These are phyloP conservation scores for Nepenthes mirabilis DNA, from an alignment of 148 eudicot genomes.

Conservation along the genomic window DNA sequence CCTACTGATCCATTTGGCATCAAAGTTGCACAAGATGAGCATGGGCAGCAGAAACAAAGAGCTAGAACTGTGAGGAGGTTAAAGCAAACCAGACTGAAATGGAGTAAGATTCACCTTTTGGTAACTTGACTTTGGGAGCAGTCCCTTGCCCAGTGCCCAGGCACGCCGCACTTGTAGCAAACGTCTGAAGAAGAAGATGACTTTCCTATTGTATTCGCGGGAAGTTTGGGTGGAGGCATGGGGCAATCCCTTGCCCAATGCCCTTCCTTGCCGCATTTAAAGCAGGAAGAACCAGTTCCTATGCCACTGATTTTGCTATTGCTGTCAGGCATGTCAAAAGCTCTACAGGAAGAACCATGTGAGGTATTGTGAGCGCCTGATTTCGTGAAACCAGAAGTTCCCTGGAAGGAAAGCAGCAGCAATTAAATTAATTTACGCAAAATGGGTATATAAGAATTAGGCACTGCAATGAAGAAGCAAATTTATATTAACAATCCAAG, in stretches of 20 bases:
- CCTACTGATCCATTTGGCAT: too few species aligned
- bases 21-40: neutral
- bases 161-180: conserved; percentile 20
- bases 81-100: neutral
- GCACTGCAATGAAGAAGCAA: too few species aligned
- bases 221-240: conserved; percentile 7
- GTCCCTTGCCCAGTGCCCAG: conserved; percentile 27
- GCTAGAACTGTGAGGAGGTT: neutral
- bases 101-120: neutral
- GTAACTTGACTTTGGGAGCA: conserved; percentile 15
- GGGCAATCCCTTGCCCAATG: conserved; percentile 38
- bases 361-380: conserved; percentile 21
- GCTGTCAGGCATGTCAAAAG: conserved; percentile 8
- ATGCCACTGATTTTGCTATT: conserved; percentile 10
- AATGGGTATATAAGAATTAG: neutral
- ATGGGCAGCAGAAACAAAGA: neutral
- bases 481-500: too few species aligned
- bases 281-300: conserved; percentile 18
- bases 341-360: conserved; percentile 2
- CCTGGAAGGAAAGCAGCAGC: conserved; percentile 10
- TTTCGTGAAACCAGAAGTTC: conserved; percentile 18
- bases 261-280: conserved; percentile 31
- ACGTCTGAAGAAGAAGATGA: conserved; percentile 8
- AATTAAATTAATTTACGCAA: neutral
- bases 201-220: neutral